Evolutionary conservation across 345 rosid genomes (phyloP).

Genomic region (Stellera chamaejasme): DNA sequence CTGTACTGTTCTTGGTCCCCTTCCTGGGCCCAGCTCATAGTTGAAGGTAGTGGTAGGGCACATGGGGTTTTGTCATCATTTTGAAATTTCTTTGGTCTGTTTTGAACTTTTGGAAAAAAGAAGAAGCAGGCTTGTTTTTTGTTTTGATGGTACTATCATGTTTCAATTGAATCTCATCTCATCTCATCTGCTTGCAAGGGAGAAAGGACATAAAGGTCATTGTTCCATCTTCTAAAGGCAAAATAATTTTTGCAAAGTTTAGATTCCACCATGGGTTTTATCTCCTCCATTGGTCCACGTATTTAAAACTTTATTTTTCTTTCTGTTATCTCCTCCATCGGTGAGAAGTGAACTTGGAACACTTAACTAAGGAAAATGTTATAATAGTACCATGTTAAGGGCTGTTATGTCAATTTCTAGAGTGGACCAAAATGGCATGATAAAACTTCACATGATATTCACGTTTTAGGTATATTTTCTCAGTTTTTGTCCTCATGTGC

Average conservation of each 20-base stretch:
- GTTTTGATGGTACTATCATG: conserved; percentile 6
- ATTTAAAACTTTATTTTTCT: no score
- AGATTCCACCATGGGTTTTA: conserved; percentile 7
- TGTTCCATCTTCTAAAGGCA: conserved; percentile 4
- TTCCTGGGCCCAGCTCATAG: conserved; percentile 1
- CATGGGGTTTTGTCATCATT: conserved; percentile 18
- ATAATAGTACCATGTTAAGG: no score
- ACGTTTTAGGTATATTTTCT: no score
- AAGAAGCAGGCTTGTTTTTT: not conserved
- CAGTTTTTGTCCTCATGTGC: no score
- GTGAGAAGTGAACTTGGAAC: no score
- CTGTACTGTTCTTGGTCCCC: not conserved
- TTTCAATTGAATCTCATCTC: not conserved
- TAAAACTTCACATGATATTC: no score
- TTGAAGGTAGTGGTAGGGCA: conserved; percentile 11
- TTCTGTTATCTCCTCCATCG: no score
- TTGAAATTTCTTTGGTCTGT: conserved; percentile 12
- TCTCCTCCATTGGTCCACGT: not conserved
- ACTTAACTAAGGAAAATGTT: no score
- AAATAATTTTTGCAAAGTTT: conserved; percentile 2
- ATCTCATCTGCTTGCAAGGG: not conserved
- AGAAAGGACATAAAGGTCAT: conserved; percentile 15
- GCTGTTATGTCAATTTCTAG: no score
- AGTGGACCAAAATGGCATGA: no score
- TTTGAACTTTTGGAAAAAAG: not conserved